phyloP scores from a whole-genome alignment of 192 early-diverging fungal species.

The Phlyctochytrium planicorne region DNA sequence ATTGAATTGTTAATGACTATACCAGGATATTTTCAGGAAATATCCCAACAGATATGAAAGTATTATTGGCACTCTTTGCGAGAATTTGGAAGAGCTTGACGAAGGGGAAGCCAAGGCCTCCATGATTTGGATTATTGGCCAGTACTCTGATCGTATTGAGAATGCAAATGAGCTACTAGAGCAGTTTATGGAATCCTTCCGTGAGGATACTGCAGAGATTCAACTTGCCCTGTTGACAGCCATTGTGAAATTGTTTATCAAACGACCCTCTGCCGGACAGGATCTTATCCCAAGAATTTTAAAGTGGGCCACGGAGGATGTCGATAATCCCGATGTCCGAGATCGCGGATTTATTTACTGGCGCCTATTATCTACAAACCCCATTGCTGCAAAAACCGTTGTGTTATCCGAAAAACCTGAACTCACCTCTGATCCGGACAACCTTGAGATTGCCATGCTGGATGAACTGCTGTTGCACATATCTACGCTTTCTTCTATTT shows the following conservation, averaged over 20 bases:
- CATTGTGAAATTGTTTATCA: constrained; percentile 92
- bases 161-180: constrained; percentile 79
- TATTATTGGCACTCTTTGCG: constrained; percentile 83
- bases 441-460: constrained; percentile 70
- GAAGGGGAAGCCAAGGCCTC: constrained; percentile 91
- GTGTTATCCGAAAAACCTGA: constrained; percentile 89
- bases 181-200: constrained; percentile 79
- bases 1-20: constrained; percentile 9
- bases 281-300: constrained; percentile 84
- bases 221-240: constrained; percentile 91
- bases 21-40: constrained; percentile 86
- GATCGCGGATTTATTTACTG: constrained; percentile 98
- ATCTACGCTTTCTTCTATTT: constrained; percentile 87
- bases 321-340: constrained; percentile 92
- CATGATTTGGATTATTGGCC: constrained; percentile 95
- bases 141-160: constrained; percentile 87
- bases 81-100: constrained; percentile 84
- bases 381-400: constrained; percentile 88
- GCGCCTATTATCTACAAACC: constrained; percentile 91
- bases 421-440: constrained; percentile 65
- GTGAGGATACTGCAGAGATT: constrained; percentile 76
- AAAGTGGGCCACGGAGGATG: constrained; percentile 82
- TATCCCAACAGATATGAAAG: constrained; percentile 87
- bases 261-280: constrained; percentile 81
- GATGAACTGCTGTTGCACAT: constrained; percentile 89